Base-by-base conservation (phyloP, 208 protist genomes). In the Acanthamoeba royreba region DNA sequence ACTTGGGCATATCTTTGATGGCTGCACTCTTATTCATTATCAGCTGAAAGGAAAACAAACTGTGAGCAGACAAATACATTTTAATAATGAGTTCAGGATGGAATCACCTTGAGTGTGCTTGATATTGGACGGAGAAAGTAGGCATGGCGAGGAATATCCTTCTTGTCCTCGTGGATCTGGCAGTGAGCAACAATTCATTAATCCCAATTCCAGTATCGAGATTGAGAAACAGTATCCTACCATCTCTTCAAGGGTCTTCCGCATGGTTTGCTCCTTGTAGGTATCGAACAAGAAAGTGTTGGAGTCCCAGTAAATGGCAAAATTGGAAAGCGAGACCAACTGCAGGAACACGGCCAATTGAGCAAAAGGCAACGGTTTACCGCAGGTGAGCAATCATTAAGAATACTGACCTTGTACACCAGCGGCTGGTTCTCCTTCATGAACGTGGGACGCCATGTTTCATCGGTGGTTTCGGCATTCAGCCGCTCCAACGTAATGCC, bases 251-350 rank as follows among this genome's bases (percentile, higher is more conserved):
- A 69, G 33, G 19, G 33, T 40, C 42, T 92, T n/a, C 8, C 17
- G 38, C 61, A 53, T 49, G 55, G 4, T 4, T 8, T 28, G 13
- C 40, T 92, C 81, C 40, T 19, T 28, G 46, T 19, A 15, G 15
- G 38, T 17, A 11, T n/a, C 46, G 38, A 92, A 58, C 22, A 45
- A 8, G 25, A 69, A 35, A 22, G 49, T 19, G n/a, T 77, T 77
- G 40, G 87, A 72, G 63, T 92, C 33, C 87, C 87, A 92, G 35
- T 92, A 92, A 19, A 92, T 77, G 25, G 87, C 53, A 31, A 92
- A 92, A 22, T 92, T 92, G 28, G 28, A 53, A 19, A 92, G 40
- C 33, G 87, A 92, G 8, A 92, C 87, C 31, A 92, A 40, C 87
- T 89, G 47, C 53, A 25, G 22, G 49, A 9, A 55, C 49, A 19